A percentile compares a stretch with the other conserved stretches of the same genome.
phyloP scores from a whole-genome alignment of 2,329 filamentous ascomycete species.

The Alternaria sp. region DNA sequence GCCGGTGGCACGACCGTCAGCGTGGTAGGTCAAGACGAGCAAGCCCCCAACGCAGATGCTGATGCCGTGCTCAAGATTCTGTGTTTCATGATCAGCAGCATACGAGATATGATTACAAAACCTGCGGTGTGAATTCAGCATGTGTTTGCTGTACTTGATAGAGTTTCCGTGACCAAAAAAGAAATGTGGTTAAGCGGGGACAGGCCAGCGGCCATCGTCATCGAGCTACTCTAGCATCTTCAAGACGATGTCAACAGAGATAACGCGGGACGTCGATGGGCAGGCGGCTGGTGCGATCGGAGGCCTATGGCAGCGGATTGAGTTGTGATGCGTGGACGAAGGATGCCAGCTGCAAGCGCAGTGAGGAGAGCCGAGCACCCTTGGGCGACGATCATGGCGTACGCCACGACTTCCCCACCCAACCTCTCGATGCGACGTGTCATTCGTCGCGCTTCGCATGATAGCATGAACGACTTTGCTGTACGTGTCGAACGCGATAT shows the following conservation, averaged over 20 bases:
- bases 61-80: conserved; percentile 1
- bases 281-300: conserved; percentile 1
- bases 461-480: neutral
- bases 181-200: neutral
- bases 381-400: conserved; percentile 10
- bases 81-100: neutral
- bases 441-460: conserved; percentile 1
- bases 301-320: neutral
- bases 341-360: conserved; percentile 1
- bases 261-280: neutral
- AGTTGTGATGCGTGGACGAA: conserved; percentile 11
- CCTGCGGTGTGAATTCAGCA: neutral
- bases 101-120: neutral
- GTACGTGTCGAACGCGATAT: conserved; percentile 6
- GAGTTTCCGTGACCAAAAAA: neutral
- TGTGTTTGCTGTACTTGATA: neutral
- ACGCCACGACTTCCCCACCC: conserved; percentile 9
- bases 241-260: neutral
- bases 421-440: neutral
- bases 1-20: neutral
- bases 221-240: neutral
- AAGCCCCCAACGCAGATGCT: neutral
- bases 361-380: conserved; percentile 16
- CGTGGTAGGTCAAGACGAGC: neutral
- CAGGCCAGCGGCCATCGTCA: neutral